Evolutionary conservation across 2,329 filamentous ascomycete genomes (phyloP), one percentile per base, ranked within the genome.

Genomic region (Colletotrichum chlorophyti): DNA sequence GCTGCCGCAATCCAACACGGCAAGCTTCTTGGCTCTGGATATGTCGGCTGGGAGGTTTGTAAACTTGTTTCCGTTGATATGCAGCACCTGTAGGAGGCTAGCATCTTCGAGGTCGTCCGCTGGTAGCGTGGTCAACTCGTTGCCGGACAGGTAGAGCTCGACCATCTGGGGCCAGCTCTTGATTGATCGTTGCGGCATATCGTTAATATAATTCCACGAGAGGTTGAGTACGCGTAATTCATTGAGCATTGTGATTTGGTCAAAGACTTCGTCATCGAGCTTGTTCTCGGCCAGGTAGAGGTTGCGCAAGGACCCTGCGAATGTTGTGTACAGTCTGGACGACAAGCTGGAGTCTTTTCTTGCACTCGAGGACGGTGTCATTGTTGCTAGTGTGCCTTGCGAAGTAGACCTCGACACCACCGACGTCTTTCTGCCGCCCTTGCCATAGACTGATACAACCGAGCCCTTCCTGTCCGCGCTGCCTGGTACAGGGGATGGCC

Each of bases 31-130:
- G 40, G 97, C 92, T 72, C 97, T 92, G 61, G 93, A 96, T 45
- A 99, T 88, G 70, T 99, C 95, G 8, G 95, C 95, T 2, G 95
- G 95, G 17, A 99, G 81, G 29, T 96, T 96, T 66, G 96, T 96
- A 71, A 99, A 99, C 70, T 96, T 95, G 78, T 99, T 99, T 70
- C 90, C 91, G 76, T 99, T 99, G 76, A 99, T 91, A 71, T 98
- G 93, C 6, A 99, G 83, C 5, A 96, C 87, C 71, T 95, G 93
- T 34, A 99, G 81, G 48, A 91, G 85, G 68, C 91, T 93, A 59
- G 90, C 89, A 69, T 97, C 92, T 73, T 97, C 94, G 41, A 99
- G 80, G 67, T 99, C 95, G 73, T 99, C 95, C 0, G 93, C 91
- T 3, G 95, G 95, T 34, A 99, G 77, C 12, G 90, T 94, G 1